Percentiles rank a stretch among this genome's conserved stretches.
phyloP scores from a whole-genome alignment of 495 filamentous ascomycete genomes.

The Neurospora tetrasperma region DNA sequence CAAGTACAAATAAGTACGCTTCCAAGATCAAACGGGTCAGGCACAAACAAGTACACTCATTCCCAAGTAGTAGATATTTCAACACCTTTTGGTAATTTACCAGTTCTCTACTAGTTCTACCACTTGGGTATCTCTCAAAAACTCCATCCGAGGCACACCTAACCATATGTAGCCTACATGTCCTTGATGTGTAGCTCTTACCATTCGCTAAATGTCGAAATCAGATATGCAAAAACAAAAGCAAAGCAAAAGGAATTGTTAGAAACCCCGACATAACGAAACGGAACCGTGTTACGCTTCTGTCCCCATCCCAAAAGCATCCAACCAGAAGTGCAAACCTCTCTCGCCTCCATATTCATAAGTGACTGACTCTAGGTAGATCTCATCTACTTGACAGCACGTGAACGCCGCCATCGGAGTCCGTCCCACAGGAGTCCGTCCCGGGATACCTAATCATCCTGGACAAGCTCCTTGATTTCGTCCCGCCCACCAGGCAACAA shows the following conservation, averaged over 20 bases:
- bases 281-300: background rate
- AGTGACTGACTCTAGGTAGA: background rate
- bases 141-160: background rate
- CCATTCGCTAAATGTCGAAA: background rate
- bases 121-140: background rate
- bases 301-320: background rate
- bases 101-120: background rate
- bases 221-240: background rate
- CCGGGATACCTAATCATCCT: slow-evolving; percentile 42
- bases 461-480: slow-evolving; percentile 54
- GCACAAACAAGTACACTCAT: no score
- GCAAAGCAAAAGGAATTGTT: background rate
- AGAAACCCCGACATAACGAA: background rate
- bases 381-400: background rate
- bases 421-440: background rate
- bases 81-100: background rate
- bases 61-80: background rate
- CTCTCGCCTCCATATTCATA: background rate
- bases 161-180: background rate
- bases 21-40: no score
- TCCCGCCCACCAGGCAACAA: slow-evolving; percentile 31
- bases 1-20: no score
- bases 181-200: background rate
- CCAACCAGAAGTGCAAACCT: background rate
- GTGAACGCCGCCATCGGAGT: background rate